Evolutionary conservation across 2,329 filamentous ascomycete species (phyloP).

Genomic region (Sclerotinia glacialis): DNA sequence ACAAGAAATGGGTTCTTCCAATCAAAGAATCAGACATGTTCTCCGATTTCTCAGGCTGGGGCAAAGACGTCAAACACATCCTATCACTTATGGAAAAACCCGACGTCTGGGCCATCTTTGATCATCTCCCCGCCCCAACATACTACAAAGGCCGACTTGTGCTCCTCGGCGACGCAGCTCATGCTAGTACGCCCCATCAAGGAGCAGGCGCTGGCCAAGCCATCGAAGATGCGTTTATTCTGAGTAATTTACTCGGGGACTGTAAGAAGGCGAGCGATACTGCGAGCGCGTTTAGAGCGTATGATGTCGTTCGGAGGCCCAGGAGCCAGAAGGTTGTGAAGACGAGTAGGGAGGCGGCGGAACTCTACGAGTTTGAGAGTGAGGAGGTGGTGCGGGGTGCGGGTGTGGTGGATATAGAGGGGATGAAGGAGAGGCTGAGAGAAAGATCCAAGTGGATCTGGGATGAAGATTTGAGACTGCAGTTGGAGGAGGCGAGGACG

Average conservation of each 20-base stretch:
- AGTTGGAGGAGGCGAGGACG: slow-evolving; percentile 42
- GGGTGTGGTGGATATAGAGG: slow-evolving; percentile 41
- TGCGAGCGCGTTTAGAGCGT: slow-evolving; percentile 49
- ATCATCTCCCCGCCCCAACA: slow-evolving; percentile 46
- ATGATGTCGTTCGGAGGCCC: slow-evolving; percentile 48
- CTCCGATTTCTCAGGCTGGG: slow-evolving; percentile 43
- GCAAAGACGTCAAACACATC: slow-evolving; percentile 40
- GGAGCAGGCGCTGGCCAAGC: slow-evolving; percentile 56
- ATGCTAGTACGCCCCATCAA: slow-evolving; percentile 53
- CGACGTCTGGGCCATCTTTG: slow-evolving; percentile 53
- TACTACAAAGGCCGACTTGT: slow-evolving; percentile 47
- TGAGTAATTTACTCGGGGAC: slow-evolving; percentile 48
- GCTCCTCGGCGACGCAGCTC: slow-evolving; percentile 55
- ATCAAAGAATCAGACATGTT: slow-evolving; percentile 42
- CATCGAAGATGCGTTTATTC: slow-evolving; percentile 52
- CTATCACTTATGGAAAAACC: slow-evolving; percentile 43
- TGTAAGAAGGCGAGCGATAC: slow-evolving; percentile 41
- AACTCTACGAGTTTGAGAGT: slow-evolving; percentile 47
- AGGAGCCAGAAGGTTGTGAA: slow-evolving; percentile 37
- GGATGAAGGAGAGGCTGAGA: slow-evolving; percentile 41
- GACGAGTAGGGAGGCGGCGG: slow-evolving; percentile 34
- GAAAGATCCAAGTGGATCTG: slow-evolving; percentile 42
- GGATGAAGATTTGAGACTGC: slow-evolving; percentile 39
- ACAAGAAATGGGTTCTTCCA: slow-evolving; percentile 44
- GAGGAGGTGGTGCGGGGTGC: slow-evolving; percentile 41